Conservation (phyloP, 1,284 basidiomycete genomes). For the Mycena citricolor region DNA sequence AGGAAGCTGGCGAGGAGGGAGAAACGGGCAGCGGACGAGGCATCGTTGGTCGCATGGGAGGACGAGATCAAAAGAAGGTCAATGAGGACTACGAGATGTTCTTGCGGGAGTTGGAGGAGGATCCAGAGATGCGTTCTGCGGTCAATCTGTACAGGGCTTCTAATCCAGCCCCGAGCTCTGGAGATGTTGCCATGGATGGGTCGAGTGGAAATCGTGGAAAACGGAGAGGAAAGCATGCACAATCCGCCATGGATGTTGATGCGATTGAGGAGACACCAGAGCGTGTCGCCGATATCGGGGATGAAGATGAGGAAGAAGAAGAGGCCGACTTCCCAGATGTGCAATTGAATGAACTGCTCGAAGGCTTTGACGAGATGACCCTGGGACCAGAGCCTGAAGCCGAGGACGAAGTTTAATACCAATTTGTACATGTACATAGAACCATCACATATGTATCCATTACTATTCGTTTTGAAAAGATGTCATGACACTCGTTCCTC, state of each 20-base stretch:
- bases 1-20: slow-evolving; percentile 85
- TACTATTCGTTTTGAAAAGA: no score
- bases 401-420: no score
- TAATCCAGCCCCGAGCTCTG: slow-evolving; percentile 33
- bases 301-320: slow-evolving; percentile 63
- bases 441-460: no score
- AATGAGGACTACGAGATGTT: slow-evolving; percentile 97
- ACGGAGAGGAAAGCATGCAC: no score
- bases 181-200: slow-evolving; percentile 34
- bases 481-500: no score
- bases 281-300: slow-evolving; percentile 34
- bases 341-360: slow-evolving; percentile 84
- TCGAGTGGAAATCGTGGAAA: slow-evolving; percentile 39
- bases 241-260: slow-evolving; percentile 76
- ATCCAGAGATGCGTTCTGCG: slow-evolving; percentile 86
- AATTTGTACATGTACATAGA: no score
- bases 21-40: slow-evolving; percentile 76
- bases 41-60: slow-evolving; percentile 87
- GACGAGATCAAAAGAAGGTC: slow-evolving; percentile 90
- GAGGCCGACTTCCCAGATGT: slow-evolving; percentile 92
- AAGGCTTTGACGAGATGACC: slow-evolving; percentile 88
- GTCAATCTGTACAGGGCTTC: slow-evolving; percentile 90
- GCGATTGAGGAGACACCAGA: slow-evolving; percentile 37
- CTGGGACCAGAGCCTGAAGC: no score
- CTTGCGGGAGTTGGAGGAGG: slow-evolving; percentile 94